Base-by-base conservation (phyloP, 2,329 filamentous ascomycete species). In the Xylaria sp. region DNA sequence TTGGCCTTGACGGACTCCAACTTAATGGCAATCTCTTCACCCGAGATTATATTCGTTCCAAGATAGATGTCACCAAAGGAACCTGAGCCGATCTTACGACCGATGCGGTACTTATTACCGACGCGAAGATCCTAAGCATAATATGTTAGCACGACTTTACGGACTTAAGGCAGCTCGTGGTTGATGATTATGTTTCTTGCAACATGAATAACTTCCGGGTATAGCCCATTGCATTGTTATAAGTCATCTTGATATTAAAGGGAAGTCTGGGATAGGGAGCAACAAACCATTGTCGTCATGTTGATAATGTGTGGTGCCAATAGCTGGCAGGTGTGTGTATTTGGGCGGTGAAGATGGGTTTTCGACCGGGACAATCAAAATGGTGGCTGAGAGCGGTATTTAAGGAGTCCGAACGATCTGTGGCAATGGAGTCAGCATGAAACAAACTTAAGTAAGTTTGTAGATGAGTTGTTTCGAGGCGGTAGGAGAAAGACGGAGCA, bases 1-100 rank as follows among this genome's bases (percentile, higher is more conserved):
- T 99, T 98, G 80, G 96, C 95, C 88, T 99, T 99, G 85, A 98
- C 95, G 74, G 93, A 97, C 84, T 99, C 96, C 69, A 99, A 93
- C 87, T 99, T 99, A 87, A 99, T 99, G 81, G 96, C 96, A 77
- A 99, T 98, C 84, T 99, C 96, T 83, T 99, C 96, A 71, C 96
- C 96, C 4, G 96, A 98, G 83, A 98, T 98, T 85, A 99, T 98
- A 87, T 99, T 98, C 82, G 96, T 99, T 77, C 96, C 96, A 63
- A 98, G 90, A 84, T 98, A 99, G 80, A 99, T 98, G 78, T 98
- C 96, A 85, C 96, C 96, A 81, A 99, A 99, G 79, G 91, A 94
- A 75, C 96, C 96, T 76, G 94, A 97, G 77, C 96, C 96, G 79
- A 99, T 99, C 89, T 99, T 99, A 78, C 96, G 93, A 81, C 96